phyloP scores from a whole-genome alignment of 2,329 filamentous ascomycete species.

The Beauveria asiatica region DNA sequence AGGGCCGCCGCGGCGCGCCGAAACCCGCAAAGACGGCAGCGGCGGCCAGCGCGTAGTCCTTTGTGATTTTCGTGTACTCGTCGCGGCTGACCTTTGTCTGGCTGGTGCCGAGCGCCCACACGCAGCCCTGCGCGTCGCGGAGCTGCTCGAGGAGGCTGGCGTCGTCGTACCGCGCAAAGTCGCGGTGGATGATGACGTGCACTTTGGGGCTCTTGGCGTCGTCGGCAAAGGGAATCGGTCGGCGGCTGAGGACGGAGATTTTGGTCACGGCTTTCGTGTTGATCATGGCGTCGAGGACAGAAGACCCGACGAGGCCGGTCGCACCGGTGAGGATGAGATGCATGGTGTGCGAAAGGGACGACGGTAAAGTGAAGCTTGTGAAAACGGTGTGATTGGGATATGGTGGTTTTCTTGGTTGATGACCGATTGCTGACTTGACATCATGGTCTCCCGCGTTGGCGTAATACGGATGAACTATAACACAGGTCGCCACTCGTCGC shows the following conservation, averaged over 20 bases:
- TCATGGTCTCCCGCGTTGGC: too few relatives aligned
- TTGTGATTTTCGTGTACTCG: constrained; percentile 62
- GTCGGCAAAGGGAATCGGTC: constrained; percentile 55
- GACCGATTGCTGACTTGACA: not conserved
- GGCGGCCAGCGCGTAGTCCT: constrained; percentile 55
- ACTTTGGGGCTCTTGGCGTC: constrained; percentile 48
- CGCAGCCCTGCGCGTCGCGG: constrained; percentile 55
- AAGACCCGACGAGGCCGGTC: constrained; percentile 56
- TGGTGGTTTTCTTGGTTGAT: not conserved
- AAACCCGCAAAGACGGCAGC: constrained; percentile 50
- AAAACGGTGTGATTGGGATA: too few relatives aligned
- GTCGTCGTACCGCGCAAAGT: constrained; percentile 54
- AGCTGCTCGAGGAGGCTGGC: constrained; percentile 48
- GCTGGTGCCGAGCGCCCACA: constrained; percentile 66
- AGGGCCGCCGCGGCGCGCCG: constrained; percentile 35
- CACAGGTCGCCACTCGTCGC: not conserved
- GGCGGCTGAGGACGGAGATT: constrained; percentile 59
- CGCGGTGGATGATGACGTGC: constrained; percentile 58
- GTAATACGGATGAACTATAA: too few relatives aligned
- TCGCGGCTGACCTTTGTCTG: constrained; percentile 51
- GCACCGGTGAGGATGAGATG: constrained; percentile 62
- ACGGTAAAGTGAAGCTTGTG: too few relatives aligned
- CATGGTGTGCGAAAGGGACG: constrained; percentile 27
- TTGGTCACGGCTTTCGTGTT: constrained; percentile 45
- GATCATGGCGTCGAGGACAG: constrained; percentile 54